phyloP scores from a whole-genome alignment of 768 basidiomycete species.

The Dendrothele bispora region DNA sequence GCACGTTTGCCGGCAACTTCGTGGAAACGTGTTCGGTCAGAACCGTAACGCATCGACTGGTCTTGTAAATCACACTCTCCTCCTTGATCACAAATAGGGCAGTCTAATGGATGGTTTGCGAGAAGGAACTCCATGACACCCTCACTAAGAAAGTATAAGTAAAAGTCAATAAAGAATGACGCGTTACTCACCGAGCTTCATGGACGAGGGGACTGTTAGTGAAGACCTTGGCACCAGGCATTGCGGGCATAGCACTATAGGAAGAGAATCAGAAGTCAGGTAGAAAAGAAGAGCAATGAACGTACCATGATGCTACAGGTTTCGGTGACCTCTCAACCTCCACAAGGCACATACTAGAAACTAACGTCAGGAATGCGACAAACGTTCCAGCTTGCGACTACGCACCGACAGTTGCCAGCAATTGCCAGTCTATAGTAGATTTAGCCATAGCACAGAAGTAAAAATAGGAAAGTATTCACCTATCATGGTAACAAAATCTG shows the following conservation, averaged over 20 bases:
- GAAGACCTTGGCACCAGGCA: conserved; percentile 90
- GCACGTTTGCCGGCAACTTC: conserved; percentile 98
- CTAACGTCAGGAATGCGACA: conserved; percentile 2
- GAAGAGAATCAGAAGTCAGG: neutral
- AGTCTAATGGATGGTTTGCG: conserved; percentile 97
- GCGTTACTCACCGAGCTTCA: conserved; percentile 64
- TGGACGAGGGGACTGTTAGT: conserved; percentile 92
- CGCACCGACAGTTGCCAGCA: conserved; percentile 95
- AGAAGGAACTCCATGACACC: conserved; percentile 99
- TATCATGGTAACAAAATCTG: conserved; percentile 87
- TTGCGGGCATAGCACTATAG: conserved; percentile 91
- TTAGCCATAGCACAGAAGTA: conserved; percentile 1
- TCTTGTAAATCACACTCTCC: conserved; percentile 99
- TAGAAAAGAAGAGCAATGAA: neutral
- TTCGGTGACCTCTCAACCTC: conserved; percentile 96
- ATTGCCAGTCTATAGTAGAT: conserved; percentile 73
- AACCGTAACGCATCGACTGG: conserved; percentile 98
- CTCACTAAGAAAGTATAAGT: conserved; percentile 52
- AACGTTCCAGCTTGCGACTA: conserved; percentile 11
- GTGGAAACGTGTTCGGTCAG: conserved; percentile 97
- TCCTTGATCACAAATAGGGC: conserved; percentile 98
- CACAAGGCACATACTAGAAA: conserved; percentile 90
- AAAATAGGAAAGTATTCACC: conserved; percentile 38
- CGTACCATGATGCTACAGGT: conserved; percentile 89
- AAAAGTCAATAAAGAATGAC: neutral